A percentile compares a stretch with the other conserved stretches of the same genome.
Conservation (phyloP, 345 rosid species). For the Trapa incisa region DNA sequence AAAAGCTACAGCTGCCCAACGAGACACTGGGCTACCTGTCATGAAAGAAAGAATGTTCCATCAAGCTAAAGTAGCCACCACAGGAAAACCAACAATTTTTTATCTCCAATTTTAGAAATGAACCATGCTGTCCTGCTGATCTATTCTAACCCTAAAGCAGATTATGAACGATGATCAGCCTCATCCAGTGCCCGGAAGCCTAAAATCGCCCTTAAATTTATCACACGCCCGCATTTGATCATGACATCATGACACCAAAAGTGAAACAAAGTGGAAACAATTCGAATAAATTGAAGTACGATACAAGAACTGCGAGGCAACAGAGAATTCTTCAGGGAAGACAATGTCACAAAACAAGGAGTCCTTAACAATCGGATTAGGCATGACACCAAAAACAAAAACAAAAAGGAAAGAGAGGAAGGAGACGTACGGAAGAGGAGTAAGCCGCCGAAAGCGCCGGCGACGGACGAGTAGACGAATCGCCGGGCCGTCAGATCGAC, state of each 20-base stretch:
- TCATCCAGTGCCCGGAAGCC: not conserved
- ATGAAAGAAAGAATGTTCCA: not conserved
- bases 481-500: conserved; percentile 79
- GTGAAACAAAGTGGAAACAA: not conserved
- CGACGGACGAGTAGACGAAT: conserved; percentile 64
- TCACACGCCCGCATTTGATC: not conserved
- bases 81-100: not conserved
- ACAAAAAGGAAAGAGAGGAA: not conserved
- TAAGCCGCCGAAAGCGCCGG: conserved; percentile 73
- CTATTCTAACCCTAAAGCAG: not conserved
- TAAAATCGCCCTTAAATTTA: not conserved
- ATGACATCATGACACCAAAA: not conserved
- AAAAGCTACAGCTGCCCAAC: conserved; percentile 86
- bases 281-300: not conserved
- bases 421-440: conserved; percentile 62
- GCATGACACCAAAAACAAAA: not conserved
- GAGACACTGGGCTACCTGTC: conserved; percentile 71
- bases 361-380: not conserved
- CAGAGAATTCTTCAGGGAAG: not conserved
- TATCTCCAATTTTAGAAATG: not conserved
- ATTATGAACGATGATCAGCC: not conserved
- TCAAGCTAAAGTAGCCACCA: not conserved
- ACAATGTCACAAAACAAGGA: not conserved
- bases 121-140: not conserved
- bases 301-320: not conserved